Percentiles rank a stretch among this genome's conserved stretches.
These are phyloP conservation scores for Tylopilus sp. DNA, from an alignment of 768 basidiomycete genomes.

Conservation along the genomic window DNA sequence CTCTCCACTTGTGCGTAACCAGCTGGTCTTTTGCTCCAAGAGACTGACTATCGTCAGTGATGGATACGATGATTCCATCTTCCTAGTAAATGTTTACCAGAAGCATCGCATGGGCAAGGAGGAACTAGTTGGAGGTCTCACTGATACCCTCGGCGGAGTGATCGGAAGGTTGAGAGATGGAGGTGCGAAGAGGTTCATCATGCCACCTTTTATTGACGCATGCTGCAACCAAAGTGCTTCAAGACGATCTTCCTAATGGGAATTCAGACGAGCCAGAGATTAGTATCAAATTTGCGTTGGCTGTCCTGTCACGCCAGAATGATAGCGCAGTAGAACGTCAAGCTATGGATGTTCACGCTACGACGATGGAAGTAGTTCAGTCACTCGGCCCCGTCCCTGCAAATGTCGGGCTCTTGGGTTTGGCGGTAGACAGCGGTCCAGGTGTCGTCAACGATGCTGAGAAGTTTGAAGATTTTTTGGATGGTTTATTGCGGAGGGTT, in stretches of 20 bases:
- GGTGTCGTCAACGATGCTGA: not conserved
- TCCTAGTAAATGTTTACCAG: not conserved
- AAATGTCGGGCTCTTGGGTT: not conserved
- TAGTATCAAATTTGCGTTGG: not conserved
- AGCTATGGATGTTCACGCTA: not conserved
- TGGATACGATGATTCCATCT: not conserved
- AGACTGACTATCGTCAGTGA: not conserved
- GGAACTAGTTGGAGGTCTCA: not conserved
- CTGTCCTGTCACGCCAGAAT: not conserved
- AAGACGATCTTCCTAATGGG: not conserved
- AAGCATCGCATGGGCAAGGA: too few relatives aligned
- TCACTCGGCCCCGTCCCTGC: not conserved
- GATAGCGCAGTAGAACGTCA: not conserved
- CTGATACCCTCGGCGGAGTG: not conserved
- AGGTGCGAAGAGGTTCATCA: not conserved
- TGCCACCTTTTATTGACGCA: not conserved
- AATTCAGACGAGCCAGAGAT: not conserved
- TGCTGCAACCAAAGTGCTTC: not conserved
- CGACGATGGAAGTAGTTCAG: not conserved
- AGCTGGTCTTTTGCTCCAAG: not conserved
- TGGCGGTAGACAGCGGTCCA: not conserved
- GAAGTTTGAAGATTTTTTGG: not conserved
- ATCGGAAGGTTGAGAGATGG: not conserved
- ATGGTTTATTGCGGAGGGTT: not conserved
- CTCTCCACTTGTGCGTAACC: not conserved